Percentiles rank a stretch among this genome's conserved stretches.
phyloP scores from a whole-genome alignment of 2,329 filamentous ascomycete species.

The Scolecobasidium constrictum region DNA sequence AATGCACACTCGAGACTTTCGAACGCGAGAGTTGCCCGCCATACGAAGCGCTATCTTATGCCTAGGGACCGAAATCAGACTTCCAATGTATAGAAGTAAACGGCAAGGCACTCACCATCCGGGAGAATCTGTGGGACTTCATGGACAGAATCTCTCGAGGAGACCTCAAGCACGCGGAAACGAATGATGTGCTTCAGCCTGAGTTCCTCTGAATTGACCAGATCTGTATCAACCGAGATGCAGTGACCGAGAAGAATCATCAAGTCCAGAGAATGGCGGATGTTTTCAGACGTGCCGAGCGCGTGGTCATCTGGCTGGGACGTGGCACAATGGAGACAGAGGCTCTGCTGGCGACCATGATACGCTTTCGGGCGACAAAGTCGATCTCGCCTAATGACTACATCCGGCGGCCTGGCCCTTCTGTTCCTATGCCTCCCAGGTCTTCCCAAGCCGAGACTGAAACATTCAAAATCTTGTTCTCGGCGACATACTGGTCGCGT shows the following conservation, averaged over 20 bases:
- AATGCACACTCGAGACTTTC: background rate
- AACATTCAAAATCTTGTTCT: too few species aligned
- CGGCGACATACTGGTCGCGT: too few species aligned
- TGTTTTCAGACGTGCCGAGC: conserved; percentile 14
- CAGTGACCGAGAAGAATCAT: conserved; percentile 13
- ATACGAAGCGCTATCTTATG: background rate
- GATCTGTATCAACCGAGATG: conserved; percentile 18
- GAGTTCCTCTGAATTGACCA: conserved; percentile 15
- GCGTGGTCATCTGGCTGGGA: conserved; percentile 20
- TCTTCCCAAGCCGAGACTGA: too few species aligned
- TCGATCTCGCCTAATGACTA: too few species aligned
- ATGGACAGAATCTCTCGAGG: background rate
- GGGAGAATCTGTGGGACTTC: background rate
- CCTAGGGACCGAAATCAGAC: background rate
- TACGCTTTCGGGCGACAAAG: too few species aligned
- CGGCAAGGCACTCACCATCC: background rate
- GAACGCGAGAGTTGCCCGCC: background rate
- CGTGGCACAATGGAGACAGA: conserved; percentile 12
- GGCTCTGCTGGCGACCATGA: too few species aligned
- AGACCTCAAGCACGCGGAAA: too few species aligned
- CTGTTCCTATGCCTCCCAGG: too few species aligned
- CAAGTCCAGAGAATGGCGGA: conserved; percentile 16
- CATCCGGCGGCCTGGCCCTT: too few species aligned
- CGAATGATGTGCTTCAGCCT: too few species aligned
- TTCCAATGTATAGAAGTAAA: background rate